A percentile compares a stretch with the other conserved stretches of the same genome.
Evolutionary conservation across 192 early-diverging fungal genomes (phyloP).

Genomic region (Gamsiella multidivaricata): DNA sequence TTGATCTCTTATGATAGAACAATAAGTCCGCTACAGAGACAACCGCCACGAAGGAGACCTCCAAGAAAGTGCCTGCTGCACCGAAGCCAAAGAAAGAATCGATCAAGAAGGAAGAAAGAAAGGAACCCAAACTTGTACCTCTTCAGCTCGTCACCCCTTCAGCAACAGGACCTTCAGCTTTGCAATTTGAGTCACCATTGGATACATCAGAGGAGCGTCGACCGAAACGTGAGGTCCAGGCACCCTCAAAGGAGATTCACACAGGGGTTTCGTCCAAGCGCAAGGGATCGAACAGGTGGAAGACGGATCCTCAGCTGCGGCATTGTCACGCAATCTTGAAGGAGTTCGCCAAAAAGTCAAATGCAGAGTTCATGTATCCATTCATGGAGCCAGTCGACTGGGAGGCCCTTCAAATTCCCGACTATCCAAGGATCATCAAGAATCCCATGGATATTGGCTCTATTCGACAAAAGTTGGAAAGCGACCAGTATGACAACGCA

Average conservation of each 20-base stretch:
- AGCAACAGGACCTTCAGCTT: slow-evolving; percentile 3
- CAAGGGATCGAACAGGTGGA: slow-evolving; percentile 32
- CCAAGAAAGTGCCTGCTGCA: slow-evolving; percentile 18
- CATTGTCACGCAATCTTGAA: slow-evolving; percentile 70
- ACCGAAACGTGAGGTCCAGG: slow-evolving; percentile 75
- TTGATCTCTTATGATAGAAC: neutral
- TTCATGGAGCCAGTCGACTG: slow-evolving; percentile 90
- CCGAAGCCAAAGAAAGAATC: slow-evolving; percentile 37
- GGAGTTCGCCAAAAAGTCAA: slow-evolving; percentile 76
- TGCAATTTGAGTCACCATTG: neutral
- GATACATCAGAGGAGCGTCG: slow-evolving; percentile 60
- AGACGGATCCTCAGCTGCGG: slow-evolving; percentile 69
- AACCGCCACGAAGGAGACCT: slow-evolving; percentile 8
- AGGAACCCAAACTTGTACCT: slow-evolving; percentile 29
- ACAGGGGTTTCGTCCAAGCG: slow-evolving; percentile 20
- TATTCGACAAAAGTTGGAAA: slow-evolving; percentile 69
- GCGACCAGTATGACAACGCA: slow-evolving; percentile 65
- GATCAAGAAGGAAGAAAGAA: slow-evolving; percentile 38
- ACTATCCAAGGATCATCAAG: slow-evolving; percentile 85
- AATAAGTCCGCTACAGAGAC: slow-evolving; percentile 8
- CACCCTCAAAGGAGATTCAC: slow-evolving; percentile 59
- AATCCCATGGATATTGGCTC: slow-evolving; percentile 86
- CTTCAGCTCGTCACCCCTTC: slow-evolving; percentile 19
- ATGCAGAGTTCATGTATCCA: slow-evolving; percentile 76
- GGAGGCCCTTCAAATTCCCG: slow-evolving; percentile 84